Base-by-base conservation (phyloP, 2,329 filamentous ascomycete species). In the Didymella lethalis region DNA sequence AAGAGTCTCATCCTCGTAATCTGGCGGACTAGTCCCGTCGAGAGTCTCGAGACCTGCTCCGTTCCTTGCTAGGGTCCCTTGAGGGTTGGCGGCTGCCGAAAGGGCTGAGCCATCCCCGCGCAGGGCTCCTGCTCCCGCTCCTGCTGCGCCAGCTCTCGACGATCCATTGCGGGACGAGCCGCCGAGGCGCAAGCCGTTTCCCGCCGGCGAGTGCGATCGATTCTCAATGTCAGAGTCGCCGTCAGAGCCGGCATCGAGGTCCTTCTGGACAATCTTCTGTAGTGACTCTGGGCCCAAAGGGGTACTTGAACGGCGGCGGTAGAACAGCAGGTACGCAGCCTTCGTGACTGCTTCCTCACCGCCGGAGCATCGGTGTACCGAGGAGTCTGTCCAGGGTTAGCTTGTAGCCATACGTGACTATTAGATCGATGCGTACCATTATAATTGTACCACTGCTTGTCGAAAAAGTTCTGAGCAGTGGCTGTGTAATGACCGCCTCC, bases 401-500 rank as follows among this genome's bases (percentile, higher is more conserved):
- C 26, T 40, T 5, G 29, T 3, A 1, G n/a, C n/a, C 8, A 31
- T 10, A 25, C 12, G 12, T 43, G 2, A 8, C 28, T 23, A 28
- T 7, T n/a, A 11, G 11, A 10, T 16, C 4, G 16, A 29, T 32
- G 14, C 63, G 55, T 83, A 95, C 93, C 94, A 76, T 99, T 98
- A 77, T 96, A 98, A 67, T 96, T 91, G 76, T 97, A 97, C 95
- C 95, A 99, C 76, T 90, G 84, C 57, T 86, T 86, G 71, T 96
- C 92, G 61, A 91, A 83, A 77, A 97, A 97, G 76, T 97, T 98
- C 81, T 92, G 93, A 38, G 93, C 93, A 76, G 89, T 93, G 28
- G 95, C 95, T 20, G 93, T 98, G 80, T 99, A 99, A 77, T 99
- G 95, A 0, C 95, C 95, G 41, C 95, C 95, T 59, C 93, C 93